Evolutionary conservation across 441 rosid genomes (phyloP), one percentile per base, ranked within the genome.

Genomic region (Dalechampia spathulata): DNA sequence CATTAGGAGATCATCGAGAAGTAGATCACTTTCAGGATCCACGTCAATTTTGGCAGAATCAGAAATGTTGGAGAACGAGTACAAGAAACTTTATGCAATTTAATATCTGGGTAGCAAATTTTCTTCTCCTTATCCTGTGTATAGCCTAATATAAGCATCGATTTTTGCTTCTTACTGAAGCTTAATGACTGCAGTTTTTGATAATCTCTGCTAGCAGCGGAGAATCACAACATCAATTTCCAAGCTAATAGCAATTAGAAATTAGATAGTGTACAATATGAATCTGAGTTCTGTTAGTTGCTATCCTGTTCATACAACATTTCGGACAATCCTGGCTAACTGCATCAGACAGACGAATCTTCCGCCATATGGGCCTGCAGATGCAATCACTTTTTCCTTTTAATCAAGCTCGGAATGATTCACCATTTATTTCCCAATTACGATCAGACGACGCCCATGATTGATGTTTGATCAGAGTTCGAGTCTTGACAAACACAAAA

Each of bases 71-170:
- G 75, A 72, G 49, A 70, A 64, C 25, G 94, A 90, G 48, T 75
- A 60, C 55, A 67, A 76, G 72, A 85, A 77, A 71, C 78, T 90
- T 39, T 87, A 83, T 57, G 97, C 90, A 6, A 81, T 87, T 51
- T 90, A 72, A 78, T 52, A 58, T 19, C n/a, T n/a, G n/a, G n/a
- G n/a, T n/a, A n/a, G n/a, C 44, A 21, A 16, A 30, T 38, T 13
- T 38, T 39, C 7, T 13, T 27, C 23, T 13, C 17, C 15, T 49
- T 5, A 15, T 42, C 0, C 21, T 39, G 37, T 57, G 54, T 58
- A 52, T 53, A 62, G 48, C 38, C 39, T 25, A 25, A 15, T 46
- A 46, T 58, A 46, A 49, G 45, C 56, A 12, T 23, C 32, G 38
- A 32, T 20, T 41, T 45, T 36, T 50, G 42, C 65, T 45, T 48